phyloP scores from a whole-genome alignment of 1,139 yeast genomes.

The Hyphopichia khmerensis region DNA sequence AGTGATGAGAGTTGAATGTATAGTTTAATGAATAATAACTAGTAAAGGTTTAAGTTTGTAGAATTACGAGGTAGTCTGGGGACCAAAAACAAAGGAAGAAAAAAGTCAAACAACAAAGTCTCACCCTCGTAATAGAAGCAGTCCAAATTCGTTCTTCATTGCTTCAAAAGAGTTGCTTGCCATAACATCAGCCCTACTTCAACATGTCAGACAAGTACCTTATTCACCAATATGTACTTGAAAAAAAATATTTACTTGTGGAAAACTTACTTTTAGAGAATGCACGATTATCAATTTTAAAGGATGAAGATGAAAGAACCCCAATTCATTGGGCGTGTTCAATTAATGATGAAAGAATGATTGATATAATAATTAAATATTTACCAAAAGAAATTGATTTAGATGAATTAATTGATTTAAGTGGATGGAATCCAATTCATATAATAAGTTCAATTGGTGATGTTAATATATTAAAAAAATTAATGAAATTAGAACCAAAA shows the following conservation, averaged over 20 bases:
- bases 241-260: conserved; percentile 51
- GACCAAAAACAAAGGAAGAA: too few relatives aligned
- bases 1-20: conserved; percentile 10
- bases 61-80: too few relatives aligned
- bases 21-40: background rate
- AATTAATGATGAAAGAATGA: conserved; percentile 54
- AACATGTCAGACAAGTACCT: conserved; percentile 15
- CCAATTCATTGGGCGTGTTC: conserved; percentile 92
- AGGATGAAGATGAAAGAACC: conserved; percentile 76
- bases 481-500: conserved; percentile 27
- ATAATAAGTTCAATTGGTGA: conserved; percentile 78
- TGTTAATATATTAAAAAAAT: conserved; percentile 44
- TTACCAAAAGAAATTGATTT: conserved; percentile 46
- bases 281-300: conserved; percentile 43
- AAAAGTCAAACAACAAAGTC: too few relatives aligned
- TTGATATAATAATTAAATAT: conserved; percentile 48
- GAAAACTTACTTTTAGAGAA: conserved; percentile 45
- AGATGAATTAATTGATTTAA: conserved; percentile 65
- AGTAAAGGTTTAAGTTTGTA: background rate
- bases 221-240: conserved; percentile 61
- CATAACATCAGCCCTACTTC: too few relatives aligned
- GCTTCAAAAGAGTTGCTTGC: too few relatives aligned
- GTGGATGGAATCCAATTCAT: conserved; percentile 90
- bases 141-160: too few relatives aligned
- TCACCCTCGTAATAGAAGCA: too few relatives aligned